Evolutionary conservation across 2,329 filamentous ascomycete genomes (phyloP).

Genomic region (Arthrinium phaeospermum): DNA sequence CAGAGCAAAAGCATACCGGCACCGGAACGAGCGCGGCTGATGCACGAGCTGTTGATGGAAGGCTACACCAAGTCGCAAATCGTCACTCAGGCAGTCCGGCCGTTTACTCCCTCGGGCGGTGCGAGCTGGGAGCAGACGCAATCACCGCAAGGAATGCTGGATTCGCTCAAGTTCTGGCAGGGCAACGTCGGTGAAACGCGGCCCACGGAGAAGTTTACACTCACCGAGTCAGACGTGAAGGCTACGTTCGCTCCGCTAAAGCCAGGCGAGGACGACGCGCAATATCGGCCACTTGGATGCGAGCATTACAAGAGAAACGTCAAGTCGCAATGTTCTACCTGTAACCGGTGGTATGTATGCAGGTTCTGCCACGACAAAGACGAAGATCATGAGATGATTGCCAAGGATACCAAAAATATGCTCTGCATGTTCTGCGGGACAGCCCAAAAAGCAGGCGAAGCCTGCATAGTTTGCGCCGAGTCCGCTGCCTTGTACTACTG

Average conservation of each 20-base stretch:
- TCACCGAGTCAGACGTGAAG: constrained; percentile 66
- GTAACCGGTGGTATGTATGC: constrained; percentile 92
- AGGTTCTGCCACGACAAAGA: constrained; percentile 89
- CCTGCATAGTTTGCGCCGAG: constrained; percentile 77
- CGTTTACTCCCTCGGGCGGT: constrained; percentile 46
- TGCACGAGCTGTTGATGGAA: constrained; percentile 75
- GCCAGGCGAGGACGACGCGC: constrained; percentile 44
- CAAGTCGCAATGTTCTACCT: constrained; percentile 91
- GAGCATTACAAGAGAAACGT: constrained; percentile 95
- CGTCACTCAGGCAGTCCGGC: constrained; percentile 34
- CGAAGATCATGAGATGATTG: constrained; percentile 79
- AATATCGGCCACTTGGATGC: constrained; percentile 71
- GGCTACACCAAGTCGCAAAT: constrained; percentile 61
- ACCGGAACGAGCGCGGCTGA: constrained; percentile 71
- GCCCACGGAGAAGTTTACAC: constrained; percentile 49
- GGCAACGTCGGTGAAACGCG: constrained; percentile 48
- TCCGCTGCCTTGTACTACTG: constrained; percentile 91
- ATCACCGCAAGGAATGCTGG: constrained; percentile 50
- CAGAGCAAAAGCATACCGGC: constrained; percentile 64
- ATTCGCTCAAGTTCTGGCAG: constrained; percentile 66
- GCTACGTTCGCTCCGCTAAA: constrained; percentile 70
- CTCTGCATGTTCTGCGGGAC: constrained; percentile 94
- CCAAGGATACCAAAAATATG: constrained; percentile 91
- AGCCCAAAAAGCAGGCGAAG: constrained; percentile 80
- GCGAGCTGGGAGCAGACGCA: constrained; percentile 46